Evolutionary conservation across 257 asterid genomes (phyloP), one percentile per base, ranked within the genome.

Genomic region (Capsicum baccatum): DNA sequence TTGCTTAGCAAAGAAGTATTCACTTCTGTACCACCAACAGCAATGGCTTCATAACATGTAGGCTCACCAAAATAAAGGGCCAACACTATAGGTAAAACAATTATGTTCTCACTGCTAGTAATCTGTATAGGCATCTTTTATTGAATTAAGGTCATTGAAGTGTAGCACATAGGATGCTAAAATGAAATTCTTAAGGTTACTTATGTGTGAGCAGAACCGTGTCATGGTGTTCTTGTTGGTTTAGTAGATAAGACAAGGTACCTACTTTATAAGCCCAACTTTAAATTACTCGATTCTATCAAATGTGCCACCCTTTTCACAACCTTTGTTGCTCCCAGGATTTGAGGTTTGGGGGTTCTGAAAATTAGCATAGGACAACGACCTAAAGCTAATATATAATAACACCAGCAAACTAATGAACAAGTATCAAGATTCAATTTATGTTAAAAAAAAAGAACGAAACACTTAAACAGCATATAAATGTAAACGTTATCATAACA

Each of bases 161-260:
- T n/a, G 79, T 71, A 19, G 71, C 35, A 48, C 58, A 48, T 21
- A 71, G 79, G 79, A 71, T 71, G 58, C 42, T 48, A 73, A 48
- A 73, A 73, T 47, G 80, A 47, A 39, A 47, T 10, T 73, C 52
- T 47, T n/a, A 44, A 47, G 37, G 80, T 39, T 73, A 7, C 60
- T 73, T 48, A 19, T 48, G 39, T 12, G 8, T 71, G 80, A n/a
- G 60, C 60, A 48, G 19, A 73, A 50, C 60, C 5, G 44, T 70
- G 37, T 70, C 79, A 73, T 50, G 48, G 80, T 73, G 6, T 48
- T 50, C 79, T 48, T 47, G 58, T 47, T 50, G 81, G 44, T 74
- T 74, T 74, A 50, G 60, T 21, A 12, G 8, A 73, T n/a, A n/a
- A 6, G 59, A 19, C n/a, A 19, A 19, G 42, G 59, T 13, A 48